Evolutionary conservation across 1,284 basidiomycete genomes (phyloP), one percentile per base, ranked within the genome.

Genomic region (Pseudozyma hubeiensis): DNA sequence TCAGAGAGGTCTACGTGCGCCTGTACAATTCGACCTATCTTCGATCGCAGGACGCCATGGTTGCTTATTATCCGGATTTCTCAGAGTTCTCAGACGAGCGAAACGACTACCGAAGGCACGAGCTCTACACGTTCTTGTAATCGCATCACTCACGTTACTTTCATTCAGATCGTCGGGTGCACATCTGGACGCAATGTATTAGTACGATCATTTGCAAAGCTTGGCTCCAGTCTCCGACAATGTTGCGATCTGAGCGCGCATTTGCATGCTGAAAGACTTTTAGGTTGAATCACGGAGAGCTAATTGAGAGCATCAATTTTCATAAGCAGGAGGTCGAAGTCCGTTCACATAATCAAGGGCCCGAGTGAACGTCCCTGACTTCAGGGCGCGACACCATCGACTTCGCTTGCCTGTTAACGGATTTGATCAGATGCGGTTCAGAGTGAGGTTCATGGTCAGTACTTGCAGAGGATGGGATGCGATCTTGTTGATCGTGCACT

Each of bases 1-100:
- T 99, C 16, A 89, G 96, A 59, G 97, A 99, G 87, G 93, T 80
- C 71, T 83, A 77, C 43, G 97, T 94, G 92, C 89, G 94, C 55
- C 87, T 95, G 75, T 97, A 97, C 87, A 85, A 85, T 61, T 78
- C 81, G 16, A 80, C 72, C 53, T 84, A 97, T 83, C 88, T 97
- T 16, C 94, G 95, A 46, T 91, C 94, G 0, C 86, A 90, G 49
- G 94, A 97, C 81, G 90, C 93, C 8, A 88, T 98, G 85, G 94
- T 97, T 4, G 94, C 93, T 0, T 97, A 95, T 87, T 97, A 95
- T 85, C 95, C 96, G 0, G 70, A 79, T 45, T 71, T 85, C 40
- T 67, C 69, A 29, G 82, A 82, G 44, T 71, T 79, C 35, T 72
- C 75, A 29, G 77, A 78, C 51, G 76, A 81, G 43, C 71, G 75